Base-by-base conservation (phyloP, 257 asterid species). In the Rubia yunnanensis region DNA sequence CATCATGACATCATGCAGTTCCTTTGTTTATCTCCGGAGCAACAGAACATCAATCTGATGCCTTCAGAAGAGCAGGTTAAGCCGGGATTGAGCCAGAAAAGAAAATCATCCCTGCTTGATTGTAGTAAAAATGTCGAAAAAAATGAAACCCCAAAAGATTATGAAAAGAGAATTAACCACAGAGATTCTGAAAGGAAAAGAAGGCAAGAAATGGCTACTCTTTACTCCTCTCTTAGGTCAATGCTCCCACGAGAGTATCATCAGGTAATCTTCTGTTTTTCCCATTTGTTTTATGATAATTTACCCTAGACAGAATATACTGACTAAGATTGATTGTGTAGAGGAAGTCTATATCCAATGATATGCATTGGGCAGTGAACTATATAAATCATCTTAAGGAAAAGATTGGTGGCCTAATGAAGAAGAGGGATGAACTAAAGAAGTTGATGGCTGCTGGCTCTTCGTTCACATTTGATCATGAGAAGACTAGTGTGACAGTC, bases 171-270 rank as follows among this genome's bases (percentile, higher is more conserved):
- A 68, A 60, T 34, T 14, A 56, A 70, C 34, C 91, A 86, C 50
- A 72, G 84, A 56, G 76, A 79, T 5, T 44, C 70, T 6, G 96
- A 88, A 63, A 75, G 83, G 67, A 83, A 83, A 63, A 82, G 91
- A 54, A 77, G 88, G 73, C 77, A 76, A 82, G 87, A 85, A 74
- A 83, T 85, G 91, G 34, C 91, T 2, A 58, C 24, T 36, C 85
- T 85, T n/a, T 67, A 76, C 31, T 72, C 76, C 14, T 72, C 85
- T 0, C 91, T 88, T 20, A 73, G 83, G 61, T 67, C 85, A 64
- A 79, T 76, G 38, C 85, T 85, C 62, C 94, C 88, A 41, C 64
- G 60, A 28, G 79, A 85, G 60, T 82, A 69, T 60, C 66, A 83
- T 64, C 86, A 83, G 94, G 94, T 87, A 24, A 57, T 4, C 23